A percentile compares a stretch with the other conserved stretches of the same genome.
These are phyloP conservation scores for Metschnikowia drakensbergensis DNA, from an alignment of 805 yeast genomes.

Conservation along the genomic window DNA sequence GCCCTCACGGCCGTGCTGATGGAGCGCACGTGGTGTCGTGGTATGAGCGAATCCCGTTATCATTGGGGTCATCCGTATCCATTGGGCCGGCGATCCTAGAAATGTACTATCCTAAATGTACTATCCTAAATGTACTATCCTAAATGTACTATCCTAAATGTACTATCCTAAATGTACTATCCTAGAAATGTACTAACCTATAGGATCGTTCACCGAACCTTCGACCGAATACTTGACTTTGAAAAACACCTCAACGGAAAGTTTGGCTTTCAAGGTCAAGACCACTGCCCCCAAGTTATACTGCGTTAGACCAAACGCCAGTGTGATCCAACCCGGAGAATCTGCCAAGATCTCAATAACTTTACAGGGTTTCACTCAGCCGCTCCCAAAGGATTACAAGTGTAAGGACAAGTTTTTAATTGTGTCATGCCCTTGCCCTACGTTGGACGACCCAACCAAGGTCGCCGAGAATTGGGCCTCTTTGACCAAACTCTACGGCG, in stretches of 20 bases:
- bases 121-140: too few relatives aligned
- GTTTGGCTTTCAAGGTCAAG: slow-evolving; percentile 89
- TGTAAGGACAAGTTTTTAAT: slow-evolving; percentile 92
- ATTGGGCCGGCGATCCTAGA: too few relatives aligned
- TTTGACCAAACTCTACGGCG: slow-evolving; percentile 57
- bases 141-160: too few relatives aligned
- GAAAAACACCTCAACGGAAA: slow-evolving; percentile 51
- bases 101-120: too few relatives aligned
- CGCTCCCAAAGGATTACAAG: slow-evolving; percentile 67
- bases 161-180: too few relatives aligned
- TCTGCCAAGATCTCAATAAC: slow-evolving; percentile 73
- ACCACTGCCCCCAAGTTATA: slow-evolving; percentile 96
- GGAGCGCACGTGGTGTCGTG: neutral
- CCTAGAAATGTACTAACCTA: slow-evolving; percentile 9
- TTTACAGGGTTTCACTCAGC: slow-evolving; percentile 76
- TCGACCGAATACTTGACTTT: slow-evolving; percentile 60
- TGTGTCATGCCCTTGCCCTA: slow-evolving; percentile 76
- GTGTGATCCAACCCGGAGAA: slow-evolving; percentile 71
- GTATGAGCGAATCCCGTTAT: too few relatives aligned
- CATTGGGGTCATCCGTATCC: too few relatives aligned
- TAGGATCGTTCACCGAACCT: slow-evolving; percentile 74
- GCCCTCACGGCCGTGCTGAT: neutral
- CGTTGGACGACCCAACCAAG: slow-evolving; percentile 48
- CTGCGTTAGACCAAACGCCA: slow-evolving; percentile 95
- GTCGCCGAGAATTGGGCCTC: slow-evolving; percentile 75